These are phyloP conservation scores for Trichoderma brevicompactum DNA, from an alignment of 2,329 filamentous ascomycete species.

Conservation along the genomic window DNA sequence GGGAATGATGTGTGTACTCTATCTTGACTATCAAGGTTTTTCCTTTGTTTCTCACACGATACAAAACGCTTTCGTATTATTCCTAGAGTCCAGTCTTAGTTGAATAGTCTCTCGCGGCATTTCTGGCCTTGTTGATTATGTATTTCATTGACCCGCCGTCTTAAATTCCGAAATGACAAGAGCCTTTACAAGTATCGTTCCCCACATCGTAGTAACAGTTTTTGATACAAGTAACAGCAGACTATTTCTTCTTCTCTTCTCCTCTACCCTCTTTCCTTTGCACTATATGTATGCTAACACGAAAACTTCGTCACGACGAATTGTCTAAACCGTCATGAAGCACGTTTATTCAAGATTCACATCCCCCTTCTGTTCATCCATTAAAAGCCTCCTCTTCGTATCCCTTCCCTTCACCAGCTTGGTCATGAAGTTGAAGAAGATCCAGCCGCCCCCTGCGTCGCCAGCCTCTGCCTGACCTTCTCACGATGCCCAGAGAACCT, in stretches of 20 bases:
- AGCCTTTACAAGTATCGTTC: constrained; percentile 10
- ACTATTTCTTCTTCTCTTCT: neutral
- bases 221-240: neutral
- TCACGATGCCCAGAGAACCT: constrained; percentile 81
- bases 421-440: constrained; percentile 18
- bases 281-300: constrained; percentile 3
- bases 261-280: neutral
- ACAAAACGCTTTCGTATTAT: neutral
- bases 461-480: constrained; percentile 55
- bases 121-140: neutral
- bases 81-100: neutral
- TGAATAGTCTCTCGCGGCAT: neutral
- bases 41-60: no score
- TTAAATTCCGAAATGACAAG: constrained; percentile 1
- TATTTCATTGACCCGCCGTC: constrained; percentile 3
- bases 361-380: neutral
- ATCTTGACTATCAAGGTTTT: neutral
- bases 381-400: neutral
- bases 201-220: neutral
- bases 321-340: neutral
- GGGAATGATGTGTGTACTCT: neutral
- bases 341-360: constrained; percentile 16
- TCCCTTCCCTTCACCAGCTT: neutral
- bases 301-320: no score
- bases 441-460: constrained; percentile 34